Conservation (phyloP, 345 rosid genomes). For the Populus deltoides region DNA sequence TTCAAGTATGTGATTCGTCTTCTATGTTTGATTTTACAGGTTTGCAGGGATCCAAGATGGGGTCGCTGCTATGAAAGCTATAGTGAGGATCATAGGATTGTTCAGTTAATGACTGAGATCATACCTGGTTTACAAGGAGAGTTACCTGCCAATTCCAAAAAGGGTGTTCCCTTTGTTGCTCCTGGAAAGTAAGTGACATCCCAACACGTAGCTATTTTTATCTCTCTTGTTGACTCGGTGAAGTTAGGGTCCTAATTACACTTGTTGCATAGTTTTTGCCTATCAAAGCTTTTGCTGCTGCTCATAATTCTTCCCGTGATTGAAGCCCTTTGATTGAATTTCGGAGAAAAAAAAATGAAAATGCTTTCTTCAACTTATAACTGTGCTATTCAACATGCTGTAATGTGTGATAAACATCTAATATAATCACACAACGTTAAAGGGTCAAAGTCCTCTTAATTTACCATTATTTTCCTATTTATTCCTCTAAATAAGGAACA, state of each 20-base stretch:
- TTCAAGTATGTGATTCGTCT: neutral
- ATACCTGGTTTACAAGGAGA: slow-evolving; percentile 42
- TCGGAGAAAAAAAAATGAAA: neutral
- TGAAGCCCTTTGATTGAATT: too few relatives aligned
- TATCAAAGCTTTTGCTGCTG: neutral
- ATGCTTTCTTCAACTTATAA: neutral
- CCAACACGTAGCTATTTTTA: neutral
- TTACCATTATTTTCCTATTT: neutral
- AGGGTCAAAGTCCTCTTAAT: neutral
- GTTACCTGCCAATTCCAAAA: slow-evolving; percentile 14
- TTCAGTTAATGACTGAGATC: slow-evolving; percentile 26
- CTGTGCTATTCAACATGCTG: neutral
- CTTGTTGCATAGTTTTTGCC: neutral
- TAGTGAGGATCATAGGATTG: slow-evolving; percentile 38
- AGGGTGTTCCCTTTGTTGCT: slow-evolving; percentile 31
- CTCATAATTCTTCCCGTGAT: neutral
- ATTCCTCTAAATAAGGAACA: neutral
- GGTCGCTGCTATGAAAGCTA: slow-evolving; percentile 45
- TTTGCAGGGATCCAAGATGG: slow-evolving; percentile 51
- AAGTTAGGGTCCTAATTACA: neutral
- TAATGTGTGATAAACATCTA: neutral
- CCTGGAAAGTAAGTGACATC: slow-evolving; percentile 25
- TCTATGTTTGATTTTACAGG: slow-evolving; percentile 15
- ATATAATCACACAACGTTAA: neutral
- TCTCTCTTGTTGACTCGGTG: neutral